Conservation (phyloP, 1,284 basidiomycete genomes). For the Sutorius eximius region DNA sequence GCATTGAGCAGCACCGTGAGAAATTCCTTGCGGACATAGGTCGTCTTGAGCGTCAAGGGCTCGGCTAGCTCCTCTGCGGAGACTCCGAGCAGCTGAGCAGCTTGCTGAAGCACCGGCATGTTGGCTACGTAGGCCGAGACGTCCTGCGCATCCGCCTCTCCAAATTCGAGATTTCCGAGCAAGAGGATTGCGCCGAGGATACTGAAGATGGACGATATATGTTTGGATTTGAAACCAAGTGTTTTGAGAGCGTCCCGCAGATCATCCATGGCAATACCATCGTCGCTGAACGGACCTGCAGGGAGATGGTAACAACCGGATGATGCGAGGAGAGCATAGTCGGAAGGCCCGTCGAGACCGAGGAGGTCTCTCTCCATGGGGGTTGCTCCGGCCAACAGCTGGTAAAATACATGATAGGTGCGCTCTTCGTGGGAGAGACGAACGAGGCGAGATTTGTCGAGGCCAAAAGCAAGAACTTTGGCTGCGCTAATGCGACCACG, state of each 20-base stretch:
- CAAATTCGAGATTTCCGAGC: constrained; percentile 83
- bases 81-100: constrained; percentile 74
- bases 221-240: constrained; percentile 89
- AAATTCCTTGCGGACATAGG: constrained; percentile 84
- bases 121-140: constrained; percentile 71
- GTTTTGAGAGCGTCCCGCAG: constrained; percentile 76
- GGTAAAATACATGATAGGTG: constrained; percentile 93
- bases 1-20: constrained; percentile 79
- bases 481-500: constrained; percentile 76
- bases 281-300: constrained; percentile 84
- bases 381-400: constrained; percentile 86
- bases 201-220: constrained; percentile 77
- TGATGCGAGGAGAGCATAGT: constrained; percentile 80
- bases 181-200: constrained; percentile 81
- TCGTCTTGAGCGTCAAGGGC: constrained; percentile 80
- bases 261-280: constrained; percentile 81
- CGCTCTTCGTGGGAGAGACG: constrained; percentile 82
- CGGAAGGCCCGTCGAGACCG: constrained; percentile 79
- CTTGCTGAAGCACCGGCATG: constrained; percentile 66
- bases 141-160: constrained; percentile 69
- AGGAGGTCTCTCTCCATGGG: constrained; percentile 74
- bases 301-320: constrained; percentile 87
- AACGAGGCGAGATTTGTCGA: constrained; percentile 84
- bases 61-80: constrained; percentile 75
- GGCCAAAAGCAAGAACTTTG: constrained; percentile 80